Evolutionary conservation across 2,329 filamentous ascomycete species (phyloP).

Genomic region (Triangularia setosa): DNA sequence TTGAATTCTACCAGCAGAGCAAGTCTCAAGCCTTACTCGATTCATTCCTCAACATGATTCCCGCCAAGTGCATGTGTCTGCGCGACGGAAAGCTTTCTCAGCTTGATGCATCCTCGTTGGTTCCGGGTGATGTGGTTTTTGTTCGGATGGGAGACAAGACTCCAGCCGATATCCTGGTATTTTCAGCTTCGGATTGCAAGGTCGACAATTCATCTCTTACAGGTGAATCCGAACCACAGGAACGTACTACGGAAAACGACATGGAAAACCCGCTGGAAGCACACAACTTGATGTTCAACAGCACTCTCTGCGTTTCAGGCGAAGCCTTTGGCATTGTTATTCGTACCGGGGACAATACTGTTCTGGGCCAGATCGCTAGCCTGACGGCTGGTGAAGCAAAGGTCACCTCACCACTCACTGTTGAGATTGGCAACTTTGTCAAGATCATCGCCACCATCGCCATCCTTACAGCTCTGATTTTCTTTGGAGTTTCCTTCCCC

Average conservation of each 20-base stretch:
- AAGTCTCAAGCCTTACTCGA: slow-evolving; percentile 20
- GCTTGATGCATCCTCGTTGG: slow-evolving; percentile 17
- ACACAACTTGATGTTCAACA: slow-evolving; percentile 52
- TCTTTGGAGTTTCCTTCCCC: slow-evolving; percentile 25
- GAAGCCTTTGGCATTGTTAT: slow-evolving; percentile 51
- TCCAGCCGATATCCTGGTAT: slow-evolving; percentile 22
- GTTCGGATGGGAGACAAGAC: slow-evolving; percentile 27
- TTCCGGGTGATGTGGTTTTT: slow-evolving; percentile 31
- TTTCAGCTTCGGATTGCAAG: slow-evolving; percentile 32
- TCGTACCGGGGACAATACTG: slow-evolving; percentile 51
- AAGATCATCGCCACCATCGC: slow-evolving; percentile 33
- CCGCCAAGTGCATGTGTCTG: slow-evolving; percentile 26
- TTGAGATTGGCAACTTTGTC: slow-evolving; percentile 35
- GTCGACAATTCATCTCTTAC: slow-evolving; percentile 57
- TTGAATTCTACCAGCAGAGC: slow-evolving; percentile 21
- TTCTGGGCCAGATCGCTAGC: slow-evolving; percentile 52
- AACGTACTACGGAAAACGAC: slow-evolving; percentile 35
- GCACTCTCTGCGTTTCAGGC: slow-evolving; percentile 51
- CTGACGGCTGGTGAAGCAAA: slow-evolving; percentile 29
- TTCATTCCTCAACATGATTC: slow-evolving; percentile 22
- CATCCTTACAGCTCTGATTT: slow-evolving; percentile 22
- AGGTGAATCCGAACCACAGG: slow-evolving; percentile 50
- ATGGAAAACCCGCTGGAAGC: slow-evolving; percentile 45
- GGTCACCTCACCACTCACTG: slow-evolving; percentile 28
- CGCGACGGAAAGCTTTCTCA: slow-evolving; percentile 37